These are phyloP conservation scores for Fusarium lyarnte DNA, from an alignment of 2,329 filamentous ascomycete species.

Conservation along the genomic window DNA sequence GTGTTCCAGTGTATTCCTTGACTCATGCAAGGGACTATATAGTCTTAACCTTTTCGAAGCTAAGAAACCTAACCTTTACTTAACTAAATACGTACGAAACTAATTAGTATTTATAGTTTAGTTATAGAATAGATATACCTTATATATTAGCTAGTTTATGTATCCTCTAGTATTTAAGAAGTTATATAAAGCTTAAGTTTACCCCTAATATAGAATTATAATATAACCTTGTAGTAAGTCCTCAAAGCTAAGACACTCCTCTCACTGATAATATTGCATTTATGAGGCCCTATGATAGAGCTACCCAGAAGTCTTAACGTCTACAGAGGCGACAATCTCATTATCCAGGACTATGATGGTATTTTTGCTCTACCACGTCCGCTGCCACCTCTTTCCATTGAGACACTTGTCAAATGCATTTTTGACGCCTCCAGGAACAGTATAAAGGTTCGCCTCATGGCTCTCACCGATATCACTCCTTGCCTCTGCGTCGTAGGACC, in stretches of 20 bases:
- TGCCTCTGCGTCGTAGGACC: not conserved
- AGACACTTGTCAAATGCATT: not conserved
- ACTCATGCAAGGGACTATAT: no score
- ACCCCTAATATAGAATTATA: fast-evolving
- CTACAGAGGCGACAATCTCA: not conserved
- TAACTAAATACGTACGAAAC: no score
- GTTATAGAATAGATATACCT: fast-evolving
- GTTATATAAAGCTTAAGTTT: not conserved
- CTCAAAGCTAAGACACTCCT: not conserved
- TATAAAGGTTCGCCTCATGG: not conserved
- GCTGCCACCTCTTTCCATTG: not conserved
- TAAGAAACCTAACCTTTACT: no score
- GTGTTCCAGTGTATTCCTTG: no score
- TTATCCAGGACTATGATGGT: not conserved
- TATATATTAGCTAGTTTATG: fast-evolving
- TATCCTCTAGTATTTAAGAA: not conserved
- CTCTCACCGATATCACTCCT: not conserved
- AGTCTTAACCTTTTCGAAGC: no score
- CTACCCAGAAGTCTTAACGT: not conserved
- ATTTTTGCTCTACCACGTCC: not conserved
- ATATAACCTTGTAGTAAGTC: fast-evolving
- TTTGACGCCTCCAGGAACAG: not conserved
- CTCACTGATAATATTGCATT: not conserved
- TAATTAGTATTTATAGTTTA: no score
- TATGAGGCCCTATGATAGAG: not conserved